phyloP scores from a whole-genome alignment of 2,329 filamentous ascomycete genomes.

The Apiospora aurea region DNA sequence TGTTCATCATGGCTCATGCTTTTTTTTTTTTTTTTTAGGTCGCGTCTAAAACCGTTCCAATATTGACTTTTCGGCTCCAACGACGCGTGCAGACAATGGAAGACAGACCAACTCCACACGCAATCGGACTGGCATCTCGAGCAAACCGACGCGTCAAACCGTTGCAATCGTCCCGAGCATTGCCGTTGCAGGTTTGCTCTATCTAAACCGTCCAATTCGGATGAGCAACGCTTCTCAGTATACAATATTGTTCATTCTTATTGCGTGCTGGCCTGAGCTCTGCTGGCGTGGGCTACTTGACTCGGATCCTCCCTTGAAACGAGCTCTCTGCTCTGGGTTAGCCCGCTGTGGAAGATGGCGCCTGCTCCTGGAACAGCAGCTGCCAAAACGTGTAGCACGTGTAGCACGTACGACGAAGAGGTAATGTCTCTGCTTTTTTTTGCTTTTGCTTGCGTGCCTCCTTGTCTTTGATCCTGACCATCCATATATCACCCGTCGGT shows the following conservation, averaged over 20 bases:
- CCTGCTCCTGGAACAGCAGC: background rate
- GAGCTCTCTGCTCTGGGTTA: background rate
- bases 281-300: background rate
- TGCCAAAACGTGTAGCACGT: background rate
- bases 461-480: background rate
- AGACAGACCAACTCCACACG: background rate
- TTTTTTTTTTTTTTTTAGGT: background rate
- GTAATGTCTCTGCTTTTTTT: background rate
- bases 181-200: background rate
- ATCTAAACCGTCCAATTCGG: background rate
- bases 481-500: background rate
- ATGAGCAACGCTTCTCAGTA: background rate
- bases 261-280: background rate
- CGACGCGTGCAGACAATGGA: background rate
- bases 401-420: background rate
- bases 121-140: background rate
- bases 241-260: background rate
- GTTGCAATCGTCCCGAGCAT: background rate
- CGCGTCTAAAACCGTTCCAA: background rate
- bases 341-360: slow-evolving; percentile 11
- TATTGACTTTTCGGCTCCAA: background rate
- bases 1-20: background rate
- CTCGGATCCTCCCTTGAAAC: background rate
- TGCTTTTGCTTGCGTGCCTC: background rate
- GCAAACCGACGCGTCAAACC: background rate